These are phyloP conservation scores for Graphilbum fragrans DNA, from an alignment of 2,329 filamentous ascomycete genomes.

Conservation along the genomic window DNA sequence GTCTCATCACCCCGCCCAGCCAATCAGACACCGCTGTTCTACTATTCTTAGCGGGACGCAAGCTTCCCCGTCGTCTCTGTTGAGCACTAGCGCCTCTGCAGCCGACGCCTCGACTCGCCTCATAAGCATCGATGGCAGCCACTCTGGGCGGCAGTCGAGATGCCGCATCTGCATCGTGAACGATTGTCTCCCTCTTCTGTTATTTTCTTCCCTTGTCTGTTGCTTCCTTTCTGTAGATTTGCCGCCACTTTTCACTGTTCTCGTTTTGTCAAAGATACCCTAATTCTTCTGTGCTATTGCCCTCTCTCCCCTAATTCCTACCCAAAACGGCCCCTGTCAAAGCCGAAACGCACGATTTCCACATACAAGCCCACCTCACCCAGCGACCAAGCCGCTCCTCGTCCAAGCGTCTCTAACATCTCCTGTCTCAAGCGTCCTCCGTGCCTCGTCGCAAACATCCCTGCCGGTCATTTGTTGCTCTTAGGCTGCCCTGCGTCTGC, in stretches of 20 bases:
- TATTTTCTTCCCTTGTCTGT: not conserved
- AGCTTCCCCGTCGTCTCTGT: not conserved
- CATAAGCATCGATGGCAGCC: not conserved
- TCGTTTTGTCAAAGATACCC: not conserved
- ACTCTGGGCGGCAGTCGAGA: not conserved
- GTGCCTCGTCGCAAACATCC: constrained; percentile 13
- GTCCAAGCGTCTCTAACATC: constrained; percentile 32
- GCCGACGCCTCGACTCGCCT: not conserved
- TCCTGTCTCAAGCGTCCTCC: constrained; percentile 28
- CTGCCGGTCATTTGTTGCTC: no score
- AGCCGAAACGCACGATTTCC: not conserved
- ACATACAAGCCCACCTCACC: not conserved
- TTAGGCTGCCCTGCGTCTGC: not conserved
- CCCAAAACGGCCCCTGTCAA: not conserved
- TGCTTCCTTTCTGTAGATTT: not conserved
- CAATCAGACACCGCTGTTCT: constrained; percentile 1
- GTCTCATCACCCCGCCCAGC: constrained; percentile 6
- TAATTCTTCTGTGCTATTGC: not conserved
- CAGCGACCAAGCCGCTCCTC: constrained; percentile 15
- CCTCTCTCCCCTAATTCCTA: not conserved
- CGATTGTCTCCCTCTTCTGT: not conserved
- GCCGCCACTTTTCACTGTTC: not conserved
- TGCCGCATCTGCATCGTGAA: no score
- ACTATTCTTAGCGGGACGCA: constrained; percentile 10
- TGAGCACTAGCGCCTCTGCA: not conserved